Evolutionary conservation across 2,329 filamentous ascomycete genomes (phyloP).

Genomic region (Botrytis byssoidea): DNA sequence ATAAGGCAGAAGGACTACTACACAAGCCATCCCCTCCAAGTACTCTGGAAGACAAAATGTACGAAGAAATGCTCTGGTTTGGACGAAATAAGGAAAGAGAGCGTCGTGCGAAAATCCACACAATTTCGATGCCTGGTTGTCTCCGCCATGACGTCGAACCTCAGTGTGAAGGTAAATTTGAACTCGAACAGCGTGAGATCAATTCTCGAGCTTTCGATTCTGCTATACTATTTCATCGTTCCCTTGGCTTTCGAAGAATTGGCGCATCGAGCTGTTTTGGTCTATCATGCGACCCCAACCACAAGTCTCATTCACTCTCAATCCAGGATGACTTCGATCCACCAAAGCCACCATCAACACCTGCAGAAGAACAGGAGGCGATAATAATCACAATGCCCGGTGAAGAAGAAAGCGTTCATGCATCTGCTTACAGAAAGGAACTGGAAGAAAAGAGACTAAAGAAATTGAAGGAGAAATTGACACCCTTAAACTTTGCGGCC

Average conservation of each 20-base stretch:
- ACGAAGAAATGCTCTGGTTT: neutral
- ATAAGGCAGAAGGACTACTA: neutral
- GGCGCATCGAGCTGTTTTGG: slow-evolving; percentile 39
- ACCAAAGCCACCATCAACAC: neutral
- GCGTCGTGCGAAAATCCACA: slow-evolving; percentile 24
- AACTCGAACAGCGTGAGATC: slow-evolving; percentile 27
- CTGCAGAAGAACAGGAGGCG: slow-evolving; percentile 1
- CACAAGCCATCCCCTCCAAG: neutral
- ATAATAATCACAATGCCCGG: slow-evolving; percentile 18
- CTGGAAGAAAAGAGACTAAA: slow-evolving; percentile 21
- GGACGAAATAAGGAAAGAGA: neutral
- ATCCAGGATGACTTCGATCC: slow-evolving; percentile 32
- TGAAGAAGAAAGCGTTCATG: slow-evolving; percentile 14
- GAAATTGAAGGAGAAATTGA: neutral
- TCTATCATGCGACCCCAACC: slow-evolving; percentile 32
- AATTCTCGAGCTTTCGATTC: slow-evolving; percentile 13
- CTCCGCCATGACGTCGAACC: slow-evolving; percentile 30
- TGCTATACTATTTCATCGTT: slow-evolving; percentile 30
- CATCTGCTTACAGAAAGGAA: slow-evolving; percentile 22
- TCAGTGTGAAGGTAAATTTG: slow-evolving; percentile 28
- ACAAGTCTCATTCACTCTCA: slow-evolving; percentile 32
- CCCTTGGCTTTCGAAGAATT: slow-evolving; percentile 39
- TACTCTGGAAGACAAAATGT: neutral
- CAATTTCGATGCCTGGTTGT: slow-evolving; percentile 27
- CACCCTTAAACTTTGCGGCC: slow-evolving; percentile 19